phyloP scores from a whole-genome alignment of 495 filamentous ascomycete genomes.

The Evernia prunastri region DNA sequence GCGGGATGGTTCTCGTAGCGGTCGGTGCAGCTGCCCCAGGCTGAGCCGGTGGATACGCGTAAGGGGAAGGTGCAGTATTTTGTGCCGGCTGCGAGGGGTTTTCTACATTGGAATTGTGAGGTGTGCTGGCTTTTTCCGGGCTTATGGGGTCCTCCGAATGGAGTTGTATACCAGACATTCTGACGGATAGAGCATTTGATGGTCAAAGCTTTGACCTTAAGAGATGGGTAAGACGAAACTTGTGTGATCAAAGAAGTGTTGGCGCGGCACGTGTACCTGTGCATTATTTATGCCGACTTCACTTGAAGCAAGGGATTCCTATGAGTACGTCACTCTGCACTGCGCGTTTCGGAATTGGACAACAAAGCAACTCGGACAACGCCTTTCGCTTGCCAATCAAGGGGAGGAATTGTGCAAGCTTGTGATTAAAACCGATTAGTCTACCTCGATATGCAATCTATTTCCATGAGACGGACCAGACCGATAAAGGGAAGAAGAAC shows the following conservation, averaged over 20 bases:
- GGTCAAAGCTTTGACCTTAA: not conserved
- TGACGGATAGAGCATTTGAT: conserved; percentile 29
- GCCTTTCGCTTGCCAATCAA: not conserved
- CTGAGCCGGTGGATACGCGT: conserved; percentile 15
- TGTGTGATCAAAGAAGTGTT: too few relatives aligned
- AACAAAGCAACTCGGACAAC: not conserved
- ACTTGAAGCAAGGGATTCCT: not conserved
- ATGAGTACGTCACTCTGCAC: not conserved
- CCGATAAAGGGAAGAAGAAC: conserved; percentile 20
- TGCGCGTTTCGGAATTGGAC: not conserved
- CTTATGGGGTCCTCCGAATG: conserved; percentile 56
- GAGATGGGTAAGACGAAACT: too few relatives aligned
- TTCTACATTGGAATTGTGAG: conserved; percentile 29
- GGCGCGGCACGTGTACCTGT: too few relatives aligned
- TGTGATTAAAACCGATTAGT: conserved; percentile 9
- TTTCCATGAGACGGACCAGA: conserved; percentile 15
- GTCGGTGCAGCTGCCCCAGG: conserved; percentile 22
- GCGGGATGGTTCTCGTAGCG: conserved; percentile 15
- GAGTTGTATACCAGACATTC: conserved; percentile 53
- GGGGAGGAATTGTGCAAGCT: not conserved
- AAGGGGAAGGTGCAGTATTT: conserved; percentile 9
- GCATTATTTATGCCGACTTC: not conserved
- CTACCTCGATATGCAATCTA: conserved; percentile 22
- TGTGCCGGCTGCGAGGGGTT: conserved; percentile 33
- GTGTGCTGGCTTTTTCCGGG: conserved; percentile 46